Conservation (phyloP, 495 filamentous ascomycete genomes). For the Penicillium nucicola region DNA sequence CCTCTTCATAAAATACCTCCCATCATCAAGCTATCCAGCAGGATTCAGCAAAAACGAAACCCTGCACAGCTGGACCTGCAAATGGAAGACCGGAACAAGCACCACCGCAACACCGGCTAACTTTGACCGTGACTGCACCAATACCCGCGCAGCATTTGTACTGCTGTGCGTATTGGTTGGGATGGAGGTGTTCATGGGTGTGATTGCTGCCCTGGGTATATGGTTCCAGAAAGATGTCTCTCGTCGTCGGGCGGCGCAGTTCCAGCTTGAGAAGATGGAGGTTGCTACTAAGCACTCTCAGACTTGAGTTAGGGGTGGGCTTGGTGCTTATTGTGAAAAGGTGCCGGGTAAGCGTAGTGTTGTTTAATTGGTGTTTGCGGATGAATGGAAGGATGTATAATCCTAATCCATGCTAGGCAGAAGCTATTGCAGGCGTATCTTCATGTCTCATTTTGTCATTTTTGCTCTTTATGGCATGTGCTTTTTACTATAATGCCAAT, state of each 20-base stretch:
- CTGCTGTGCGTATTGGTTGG: constrained; percentile 41
- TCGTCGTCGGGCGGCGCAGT: constrained; percentile 27
- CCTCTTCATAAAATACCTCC: constrained; percentile 42
- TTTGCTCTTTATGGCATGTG: no score
- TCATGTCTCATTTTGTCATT: no score
- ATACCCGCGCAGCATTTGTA: constrained; percentile 37
- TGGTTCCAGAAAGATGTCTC: constrained; percentile 39
- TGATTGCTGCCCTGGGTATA: constrained; percentile 34
- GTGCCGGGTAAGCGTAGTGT: not conserved
- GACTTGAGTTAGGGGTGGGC: not conserved
- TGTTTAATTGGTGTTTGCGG: not conserved
- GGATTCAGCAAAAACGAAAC: constrained; percentile 42
- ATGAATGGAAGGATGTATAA: not conserved
- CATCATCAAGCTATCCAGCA: constrained; percentile 34
- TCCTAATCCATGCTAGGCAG: not conserved
- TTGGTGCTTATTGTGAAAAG: not conserved
- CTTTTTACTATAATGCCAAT: no score
- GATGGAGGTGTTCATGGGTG: constrained; percentile 43
- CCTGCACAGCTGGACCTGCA: constrained; percentile 52
- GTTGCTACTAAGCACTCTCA: constrained; percentile 26
- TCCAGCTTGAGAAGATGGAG: constrained; percentile 31
- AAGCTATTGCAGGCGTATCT: not conserved
- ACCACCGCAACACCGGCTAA: constrained; percentile 22
- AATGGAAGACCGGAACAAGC: constrained; percentile 32
- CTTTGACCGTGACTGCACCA: constrained; percentile 45